Evolutionary conservation across 306 rosid genomes (phyloP), one percentile per base, ranked within the genome.

Genomic region (Pyrus bretschneideri): DNA sequence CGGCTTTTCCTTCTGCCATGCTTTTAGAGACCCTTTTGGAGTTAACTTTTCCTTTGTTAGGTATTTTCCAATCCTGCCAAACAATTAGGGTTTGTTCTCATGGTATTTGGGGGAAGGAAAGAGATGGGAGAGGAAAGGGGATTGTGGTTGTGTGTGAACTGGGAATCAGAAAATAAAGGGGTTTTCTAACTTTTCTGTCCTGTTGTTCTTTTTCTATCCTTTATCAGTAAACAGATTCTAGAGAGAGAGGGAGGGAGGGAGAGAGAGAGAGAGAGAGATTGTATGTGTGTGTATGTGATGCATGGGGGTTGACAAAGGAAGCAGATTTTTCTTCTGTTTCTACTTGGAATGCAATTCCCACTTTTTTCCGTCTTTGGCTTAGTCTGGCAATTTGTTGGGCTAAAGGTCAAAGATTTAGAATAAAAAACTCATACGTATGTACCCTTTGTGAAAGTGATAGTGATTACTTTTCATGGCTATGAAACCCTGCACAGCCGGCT

Each of bases 251-350:
- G 25, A 25, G 25, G 25, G 25, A 25, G 25, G 25, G 25, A 1
- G 23, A 45, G 4, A 23, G 54, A 17, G 4, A 23, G 54, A 17
- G 10, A 52, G 58, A 72, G 81, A 76, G 86, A 85, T 78, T 70
- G 72, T 30, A 30, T 31, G 76, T 73, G 14, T 35, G 40, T 35
- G 40, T 35, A 0, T 35, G 78, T 64, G 84, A 77, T 87, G 90
- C 97, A 85, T 82, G 87, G 81, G 80, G 81, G 85, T 89, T 88
- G 98, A 93, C 96, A 76, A 83, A 30, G 82, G 83, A 14, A 83
- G 38, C 75, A 31, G 3, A 72, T 77, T 83, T 86, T 79, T 45
- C 75, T 76, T 68, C 81, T 83, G 82, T 80, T 78, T 63, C 71
- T 69, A 67, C 74, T 83, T 80, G 73, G 46, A 76, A 79, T 75